Base-by-base conservation (phyloP, 768 basidiomycete genomes). In the Trichaptum fuscoviolaceum region DNA sequence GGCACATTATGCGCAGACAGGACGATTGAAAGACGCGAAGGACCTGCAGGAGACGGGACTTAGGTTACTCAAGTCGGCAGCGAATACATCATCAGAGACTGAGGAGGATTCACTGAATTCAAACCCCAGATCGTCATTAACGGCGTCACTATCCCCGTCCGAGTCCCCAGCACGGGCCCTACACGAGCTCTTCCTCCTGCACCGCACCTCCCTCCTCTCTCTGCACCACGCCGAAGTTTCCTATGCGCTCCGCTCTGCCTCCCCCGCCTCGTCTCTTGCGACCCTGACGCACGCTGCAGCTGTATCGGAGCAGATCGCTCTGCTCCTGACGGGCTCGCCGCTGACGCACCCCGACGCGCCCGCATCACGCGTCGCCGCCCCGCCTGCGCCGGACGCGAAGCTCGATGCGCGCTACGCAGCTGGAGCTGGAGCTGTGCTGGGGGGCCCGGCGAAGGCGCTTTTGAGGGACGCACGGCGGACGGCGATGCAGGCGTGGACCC, bases 181-280 rank as follows among this genome's bases (percentile, higher is more conserved):
- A 52, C 91, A 92, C 73, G 76, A 80, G 0, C 75, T 90, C 7
- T 90, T 84, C 69, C 76, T 92, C 58, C 82, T 90, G 30, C 91
- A 93, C 67, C 87, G 90, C 57, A 85, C 89, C 18, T 85, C 91
- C n/a, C 77, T 93, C 12, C 76, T 93, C 61, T 87, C 87, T 17
- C 79, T 89, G 15, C 91, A 93, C 71, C 84, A 86, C 17, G 90
- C 89, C 0, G 90, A 93, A 75, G 89, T 93, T 12, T 76, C 85
- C 10, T 82, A 87, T 71, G 87, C 86, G 3, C 75, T 78, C 23
- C 73, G 75, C 35, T 71, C 80, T 18, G 78, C 84, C 26, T 87
- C 84, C 5, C 77, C 80, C 58, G 79, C 78, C 7, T 80, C 92
- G 62, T 57, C 85, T 88, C 18, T 85, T 90, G n/a, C 77, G 92